Evolutionary conservation across 2,329 filamentous ascomycete genomes (phyloP).

Genomic region (Camptophora hylomeconis): DNA sequence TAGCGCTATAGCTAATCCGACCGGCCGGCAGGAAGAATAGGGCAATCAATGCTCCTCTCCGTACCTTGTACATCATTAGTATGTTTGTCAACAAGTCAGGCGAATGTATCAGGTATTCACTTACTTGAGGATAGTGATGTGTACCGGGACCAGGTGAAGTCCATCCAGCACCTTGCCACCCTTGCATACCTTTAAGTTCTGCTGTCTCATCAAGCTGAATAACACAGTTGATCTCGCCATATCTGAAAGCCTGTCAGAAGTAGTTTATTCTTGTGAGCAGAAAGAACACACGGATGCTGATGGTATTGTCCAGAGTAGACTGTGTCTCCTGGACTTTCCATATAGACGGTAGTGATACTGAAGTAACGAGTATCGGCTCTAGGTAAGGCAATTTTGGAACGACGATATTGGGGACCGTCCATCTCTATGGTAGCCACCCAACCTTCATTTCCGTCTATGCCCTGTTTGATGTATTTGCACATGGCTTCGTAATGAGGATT

Average conservation of each 20-base stretch:
- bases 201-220: conserved; percentile 36
- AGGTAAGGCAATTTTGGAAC: conserved; percentile 35
- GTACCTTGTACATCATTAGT: too few species aligned
- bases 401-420: conserved; percentile 34
- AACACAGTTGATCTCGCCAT: conserved; percentile 44
- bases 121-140: conserved; percentile 43
- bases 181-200: conserved; percentile 42
- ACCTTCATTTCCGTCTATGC: conserved; percentile 26
- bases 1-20: conserved; percentile 27
- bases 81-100: neutral
- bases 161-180: conserved; percentile 45
- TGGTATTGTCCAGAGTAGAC: conserved; percentile 44
- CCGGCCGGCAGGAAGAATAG: conserved; percentile 45
- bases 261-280: too few species aligned
- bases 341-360: conserved; percentile 45
- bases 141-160: conserved; percentile 42
- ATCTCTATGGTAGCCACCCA: conserved; percentile 34
- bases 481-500: conserved; percentile 32
- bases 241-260: too few species aligned
- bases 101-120: conserved; percentile 10
- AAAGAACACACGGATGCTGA: too few species aligned
- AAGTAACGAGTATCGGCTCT: conserved; percentile 36
- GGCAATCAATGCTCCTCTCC: conserved; percentile 36
- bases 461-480: conserved; percentile 25
- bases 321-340: conserved; percentile 37